Percentiles rank a stretch among this genome's conserved stretches.
phyloP scores from a whole-genome alignment of 1,139 yeast genomes.

The Geotrichum phurueaensis region DNA sequence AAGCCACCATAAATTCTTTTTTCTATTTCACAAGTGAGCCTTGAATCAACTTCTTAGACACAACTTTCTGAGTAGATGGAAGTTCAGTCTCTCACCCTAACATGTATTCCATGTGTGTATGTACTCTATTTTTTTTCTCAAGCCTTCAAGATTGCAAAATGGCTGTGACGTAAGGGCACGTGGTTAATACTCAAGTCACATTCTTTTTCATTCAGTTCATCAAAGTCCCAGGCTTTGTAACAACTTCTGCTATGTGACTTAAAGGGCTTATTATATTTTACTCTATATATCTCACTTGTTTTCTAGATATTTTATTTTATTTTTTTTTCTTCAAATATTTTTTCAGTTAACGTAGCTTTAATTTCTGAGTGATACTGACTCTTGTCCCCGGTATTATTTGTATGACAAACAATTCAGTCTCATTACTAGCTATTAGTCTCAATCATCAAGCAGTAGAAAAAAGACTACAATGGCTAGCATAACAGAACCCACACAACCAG shows the following conservation, averaged over 20 bases:
- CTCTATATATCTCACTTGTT: neutral
- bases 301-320: neutral
- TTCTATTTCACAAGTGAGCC: neutral
- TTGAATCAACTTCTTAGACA: neutral
- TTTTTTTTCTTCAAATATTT: neutral
- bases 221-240: neutral
- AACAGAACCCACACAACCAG: neutral
- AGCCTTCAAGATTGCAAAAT: neutral
- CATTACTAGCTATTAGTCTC: neutral
- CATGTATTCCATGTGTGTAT: no score
- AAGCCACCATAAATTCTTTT: neutral
- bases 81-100: neutral
- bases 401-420: neutral
- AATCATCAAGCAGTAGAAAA: neutral
- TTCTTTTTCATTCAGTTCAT: neutral
- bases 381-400: neutral
- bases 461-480: constrained; percentile 7
- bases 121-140: neutral
- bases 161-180: constrained; percentile 3
- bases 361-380: neutral
- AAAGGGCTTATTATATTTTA: neutral
- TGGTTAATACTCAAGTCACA: constrained; percentile 1
- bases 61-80: neutral
- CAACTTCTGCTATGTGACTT: no score
- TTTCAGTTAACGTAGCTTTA: neutral